Evolutionary conservation across 2,329 filamentous ascomycete genomes (phyloP).

Genomic region (Cladophialophora exuberans): DNA sequence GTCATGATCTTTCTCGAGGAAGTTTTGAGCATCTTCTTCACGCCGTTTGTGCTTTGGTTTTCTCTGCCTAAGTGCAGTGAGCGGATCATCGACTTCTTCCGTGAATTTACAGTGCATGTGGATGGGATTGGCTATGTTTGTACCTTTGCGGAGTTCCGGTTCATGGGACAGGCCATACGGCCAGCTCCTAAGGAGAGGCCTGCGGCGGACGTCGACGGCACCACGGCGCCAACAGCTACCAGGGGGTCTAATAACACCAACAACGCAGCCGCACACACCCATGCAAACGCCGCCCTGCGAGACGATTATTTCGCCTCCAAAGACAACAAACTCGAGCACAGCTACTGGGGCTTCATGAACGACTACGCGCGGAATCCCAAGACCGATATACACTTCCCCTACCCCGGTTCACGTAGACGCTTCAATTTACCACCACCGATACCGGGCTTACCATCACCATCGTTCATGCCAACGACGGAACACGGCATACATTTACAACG

Average conservation of each 20-base stretch:
- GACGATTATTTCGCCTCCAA: slow-evolving; percentile 95
- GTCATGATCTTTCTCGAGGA: slow-evolving; percentile 91
- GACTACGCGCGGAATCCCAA: slow-evolving; percentile 81
- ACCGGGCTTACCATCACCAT: slow-evolving; percentile 69
- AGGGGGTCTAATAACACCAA: too few relatives aligned
- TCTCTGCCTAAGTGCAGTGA: slow-evolving; percentile 87
- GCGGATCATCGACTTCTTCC: slow-evolving; percentile 94
- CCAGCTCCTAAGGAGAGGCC: slow-evolving; percentile 40
- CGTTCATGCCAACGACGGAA: slow-evolving; percentile 41
- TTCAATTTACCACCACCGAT: slow-evolving; percentile 81
- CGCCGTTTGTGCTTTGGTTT: slow-evolving; percentile 84
- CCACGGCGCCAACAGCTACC: slow-evolving; percentile 45
- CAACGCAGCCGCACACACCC: slow-evolving; percentile 9
- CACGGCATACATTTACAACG: slow-evolving; percentile 11
- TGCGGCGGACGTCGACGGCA: slow-evolving; percentile 9
- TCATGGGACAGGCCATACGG: slow-evolving; percentile 73
- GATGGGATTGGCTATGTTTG: slow-evolving; percentile 95
- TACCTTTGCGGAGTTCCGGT: slow-evolving; percentile 96
- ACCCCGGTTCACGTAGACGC: slow-evolving; percentile 57
- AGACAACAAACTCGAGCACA: slow-evolving; percentile 97
- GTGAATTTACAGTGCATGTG: slow-evolving; percentile 95
- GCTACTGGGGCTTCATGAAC: slow-evolving; percentile 91
- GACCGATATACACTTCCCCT: slow-evolving; percentile 64
- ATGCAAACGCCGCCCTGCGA: slow-evolving; percentile 51
- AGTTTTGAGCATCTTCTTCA: slow-evolving; percentile 87